A percentile compares a stretch with the other conserved stretches of the same genome.
Conservation (phyloP, 169 alveolate genomes). For the Eimeria zaria region DNA sequence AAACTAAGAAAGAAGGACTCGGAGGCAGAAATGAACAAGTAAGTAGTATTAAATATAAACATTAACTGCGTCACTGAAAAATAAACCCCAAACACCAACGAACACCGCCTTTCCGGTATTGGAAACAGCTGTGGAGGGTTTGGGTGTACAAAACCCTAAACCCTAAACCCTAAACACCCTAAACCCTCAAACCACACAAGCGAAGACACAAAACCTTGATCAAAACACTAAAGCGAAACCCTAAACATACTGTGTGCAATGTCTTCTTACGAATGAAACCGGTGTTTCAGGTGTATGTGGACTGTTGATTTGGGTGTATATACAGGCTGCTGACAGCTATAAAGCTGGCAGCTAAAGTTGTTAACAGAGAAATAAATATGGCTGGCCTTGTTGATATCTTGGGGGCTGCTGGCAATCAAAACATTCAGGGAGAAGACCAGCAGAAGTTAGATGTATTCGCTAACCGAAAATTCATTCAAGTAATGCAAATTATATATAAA, state of each 20-base stretch:
- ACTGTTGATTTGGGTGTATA: background rate
- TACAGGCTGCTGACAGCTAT: constrained; percentile 85
- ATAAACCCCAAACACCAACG: no score
- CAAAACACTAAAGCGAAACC: no score
- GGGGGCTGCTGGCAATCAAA: constrained; percentile 84
- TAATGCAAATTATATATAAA: no score
- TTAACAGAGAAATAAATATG: constrained; percentile 84
- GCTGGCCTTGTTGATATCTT: constrained; percentile 86
- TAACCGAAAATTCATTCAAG: constrained; percentile 87
- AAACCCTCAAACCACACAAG: no score
- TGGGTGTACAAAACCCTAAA: no score
- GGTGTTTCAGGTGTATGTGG: background rate
- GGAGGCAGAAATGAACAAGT: constrained; percentile 77
- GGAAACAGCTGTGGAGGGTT: no score
- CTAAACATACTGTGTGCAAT: no score
- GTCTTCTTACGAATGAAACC: background rate
- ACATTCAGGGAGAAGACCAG: constrained; percentile 88
- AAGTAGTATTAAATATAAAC: background rate
- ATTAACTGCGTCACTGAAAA: no score
- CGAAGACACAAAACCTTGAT: no score
- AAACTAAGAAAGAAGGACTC: constrained; percentile 31
- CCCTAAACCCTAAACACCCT: no score
- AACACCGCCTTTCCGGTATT: no score
- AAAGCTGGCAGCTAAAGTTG: constrained; percentile 86
- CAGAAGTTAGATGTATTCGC: constrained; percentile 90